A percentile compares a stretch with the other conserved stretches of the same genome.
Conservation (phyloP, 106 monocot genomes). For the Dioscorea zingiberensis region DNA sequence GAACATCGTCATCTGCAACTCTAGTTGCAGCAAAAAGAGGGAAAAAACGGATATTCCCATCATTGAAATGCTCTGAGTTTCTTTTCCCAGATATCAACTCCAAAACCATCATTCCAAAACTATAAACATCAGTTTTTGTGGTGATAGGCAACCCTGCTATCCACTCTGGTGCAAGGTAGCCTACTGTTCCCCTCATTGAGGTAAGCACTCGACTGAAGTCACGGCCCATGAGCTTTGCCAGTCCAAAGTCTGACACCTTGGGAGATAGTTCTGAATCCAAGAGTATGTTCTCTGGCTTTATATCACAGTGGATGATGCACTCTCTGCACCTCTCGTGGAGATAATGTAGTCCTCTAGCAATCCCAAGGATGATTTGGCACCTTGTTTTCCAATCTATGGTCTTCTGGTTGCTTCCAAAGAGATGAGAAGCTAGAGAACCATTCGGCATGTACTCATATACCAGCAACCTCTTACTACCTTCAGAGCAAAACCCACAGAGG, state of each 20-base stretch:
- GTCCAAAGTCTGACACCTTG: constrained; percentile 2
- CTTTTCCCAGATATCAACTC: constrained; percentile 8
- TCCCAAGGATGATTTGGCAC: constrained; percentile 10
- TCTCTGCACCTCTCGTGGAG: constrained; percentile 1
- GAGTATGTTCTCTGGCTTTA: constrained; percentile 35
- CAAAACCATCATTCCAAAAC: neutral
- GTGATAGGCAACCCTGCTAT: neutral
- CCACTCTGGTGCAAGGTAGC: neutral
- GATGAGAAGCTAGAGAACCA: neutral
- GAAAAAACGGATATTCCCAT: constrained; percentile 1
- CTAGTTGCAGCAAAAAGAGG: constrained; percentile 10
- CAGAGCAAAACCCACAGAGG: constrained; percentile 6
- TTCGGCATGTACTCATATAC: constrained; percentile 9
- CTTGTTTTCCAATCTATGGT: constrained; percentile 19
- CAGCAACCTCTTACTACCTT: neutral
- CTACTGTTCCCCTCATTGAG: constrained; percentile 14
- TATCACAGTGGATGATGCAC: constrained; percentile 20
- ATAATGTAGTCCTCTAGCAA: neutral
- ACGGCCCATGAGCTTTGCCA: constrained; percentile 24
- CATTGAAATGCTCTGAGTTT: constrained; percentile 8
- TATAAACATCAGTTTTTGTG: neutral
- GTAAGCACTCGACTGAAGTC: constrained; percentile 29
- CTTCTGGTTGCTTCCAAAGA: constrained; percentile 3
- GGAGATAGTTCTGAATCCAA: constrained; percentile 17
- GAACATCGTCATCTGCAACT: constrained; percentile 3